Percentiles rank a stretch among this genome's conserved stretches.
These are phyloP conservation scores for Alternaria burnsii DNA, from an alignment of 2,329 filamentous ascomycete genomes.

Conservation along the genomic window DNA sequence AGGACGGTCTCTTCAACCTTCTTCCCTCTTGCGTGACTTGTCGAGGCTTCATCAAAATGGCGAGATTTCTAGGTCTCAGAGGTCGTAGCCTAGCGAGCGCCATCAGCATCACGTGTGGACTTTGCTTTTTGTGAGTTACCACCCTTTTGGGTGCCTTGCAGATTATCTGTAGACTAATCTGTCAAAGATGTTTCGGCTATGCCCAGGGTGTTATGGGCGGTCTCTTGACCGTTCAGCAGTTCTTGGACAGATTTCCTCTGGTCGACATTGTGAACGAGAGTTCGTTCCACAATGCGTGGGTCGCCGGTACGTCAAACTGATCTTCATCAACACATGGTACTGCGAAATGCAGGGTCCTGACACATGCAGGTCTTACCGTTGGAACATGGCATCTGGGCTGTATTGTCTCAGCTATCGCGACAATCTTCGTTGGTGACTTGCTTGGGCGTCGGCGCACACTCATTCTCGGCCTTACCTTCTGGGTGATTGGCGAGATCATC, in stretches of 20 bases:
- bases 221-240: constrained; percentile 73
- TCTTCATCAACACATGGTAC: background rate
- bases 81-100: constrained; percentile 30
- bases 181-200: constrained; percentile 62
- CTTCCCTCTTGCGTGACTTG: background rate
- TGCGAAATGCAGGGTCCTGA: background rate
- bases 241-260: constrained; percentile 54
- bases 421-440: constrained; percentile 59
- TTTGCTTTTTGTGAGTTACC: constrained; percentile 38
- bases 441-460: constrained; percentile 61
- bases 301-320: constrained; percentile 31
- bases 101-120: constrained; percentile 36
- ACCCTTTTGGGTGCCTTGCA: background rate
- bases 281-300: constrained; percentile 34
- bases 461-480: constrained; percentile 59
- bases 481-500: constrained; percentile 60
- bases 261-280: constrained; percentile 34
- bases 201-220: constrained; percentile 73
- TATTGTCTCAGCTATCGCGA: constrained; percentile 64
- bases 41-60: constrained; percentile 21
- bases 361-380: constrained; percentile 36
- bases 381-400: constrained; percentile 59
- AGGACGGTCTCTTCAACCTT: background rate
- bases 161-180: constrained; percentile 19
- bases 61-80: constrained; percentile 34